Evolutionary conservation across 1,284 basidiomycete genomes (phyloP).

Genomic region (Apiotrichum montevideense): DNA sequence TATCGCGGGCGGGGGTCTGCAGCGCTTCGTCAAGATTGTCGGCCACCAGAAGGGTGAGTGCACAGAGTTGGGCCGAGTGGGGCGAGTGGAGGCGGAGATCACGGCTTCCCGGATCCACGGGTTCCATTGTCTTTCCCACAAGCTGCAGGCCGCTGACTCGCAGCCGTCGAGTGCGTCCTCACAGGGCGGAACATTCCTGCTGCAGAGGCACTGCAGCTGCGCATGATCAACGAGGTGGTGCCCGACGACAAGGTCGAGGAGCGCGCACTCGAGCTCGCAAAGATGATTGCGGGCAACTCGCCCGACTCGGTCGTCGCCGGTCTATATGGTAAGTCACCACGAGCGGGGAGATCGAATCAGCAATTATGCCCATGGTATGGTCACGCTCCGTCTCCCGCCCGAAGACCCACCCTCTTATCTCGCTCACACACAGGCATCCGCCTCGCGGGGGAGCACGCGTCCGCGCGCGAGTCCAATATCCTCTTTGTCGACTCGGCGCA

Average conservation of each 20-base stretch:
- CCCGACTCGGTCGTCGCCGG: slow-evolving; percentile 14
- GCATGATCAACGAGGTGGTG: slow-evolving; percentile 18
- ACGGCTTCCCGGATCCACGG: too few species aligned
- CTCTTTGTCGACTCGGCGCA: slow-evolving; percentile 10
- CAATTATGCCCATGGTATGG: too few species aligned
- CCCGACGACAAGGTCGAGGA: slow-evolving; percentile 15
- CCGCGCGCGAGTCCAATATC: slow-evolving; percentile 2
- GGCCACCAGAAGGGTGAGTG: slow-evolving; percentile 13
- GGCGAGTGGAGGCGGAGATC: too few species aligned
- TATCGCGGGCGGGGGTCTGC: slow-evolving; percentile 11
- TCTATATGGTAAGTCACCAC: slow-evolving; percentile 9
- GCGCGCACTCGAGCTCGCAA: slow-evolving; percentile 10
- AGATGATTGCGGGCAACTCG: slow-evolving; percentile 10
- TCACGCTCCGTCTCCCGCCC: too few species aligned
- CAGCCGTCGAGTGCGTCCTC: slow-evolving; percentile 13
- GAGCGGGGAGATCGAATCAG: too few species aligned
- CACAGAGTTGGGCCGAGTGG: too few species aligned
- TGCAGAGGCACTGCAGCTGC: slow-evolving; percentile 9
- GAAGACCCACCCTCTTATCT: too few species aligned
- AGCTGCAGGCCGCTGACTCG: too few species aligned
- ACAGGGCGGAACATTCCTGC: slow-evolving; percentile 14
- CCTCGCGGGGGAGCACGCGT: slow-evolving; percentile 8
- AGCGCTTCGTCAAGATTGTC: slow-evolving; percentile 12
- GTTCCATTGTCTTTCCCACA: too few species aligned
- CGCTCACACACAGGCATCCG: slow-evolving; percentile 10